Percentiles rank a stretch among this genome's conserved stretches.
These are phyloP conservation scores for Umbelopsis ramanniana DNA, from an alignment of 192 early-diverging fungal species.

Conservation along the genomic window DNA sequence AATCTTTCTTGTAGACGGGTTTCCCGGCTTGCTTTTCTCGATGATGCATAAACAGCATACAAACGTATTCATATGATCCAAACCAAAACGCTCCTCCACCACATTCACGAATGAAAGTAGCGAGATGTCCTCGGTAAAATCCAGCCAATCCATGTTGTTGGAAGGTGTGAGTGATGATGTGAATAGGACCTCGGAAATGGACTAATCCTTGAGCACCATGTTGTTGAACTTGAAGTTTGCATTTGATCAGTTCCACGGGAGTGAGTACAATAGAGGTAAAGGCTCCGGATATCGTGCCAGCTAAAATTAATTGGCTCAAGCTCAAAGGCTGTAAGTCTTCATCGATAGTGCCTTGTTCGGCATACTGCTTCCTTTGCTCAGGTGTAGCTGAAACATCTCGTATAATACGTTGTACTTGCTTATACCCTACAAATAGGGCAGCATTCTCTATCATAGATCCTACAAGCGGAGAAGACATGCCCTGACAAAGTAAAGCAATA, in stretches of 20 bases:
- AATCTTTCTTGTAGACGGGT: constrained; percentile 66
- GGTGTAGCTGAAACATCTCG: constrained; percentile 47
- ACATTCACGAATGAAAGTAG: constrained; percentile 87
- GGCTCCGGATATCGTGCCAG: constrained; percentile 86
- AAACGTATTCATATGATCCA: constrained; percentile 87
- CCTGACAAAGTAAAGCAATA: constrained; percentile 49
- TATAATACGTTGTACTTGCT: constrained; percentile 78
- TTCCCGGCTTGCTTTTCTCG: constrained; percentile 26
- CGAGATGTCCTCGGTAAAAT: constrained; percentile 79
- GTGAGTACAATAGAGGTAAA: constrained; percentile 89
- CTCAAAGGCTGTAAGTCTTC: constrained; percentile 50
- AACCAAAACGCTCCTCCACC: constrained; percentile 97
- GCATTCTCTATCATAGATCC: constrained; percentile 97
- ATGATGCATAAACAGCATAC: constrained; percentile 52
- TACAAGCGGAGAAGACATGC: constrained; percentile 87
- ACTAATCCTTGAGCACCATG: constrained; percentile 33
- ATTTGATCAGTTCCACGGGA: constrained; percentile 96
- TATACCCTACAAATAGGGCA: constrained; percentile 87
- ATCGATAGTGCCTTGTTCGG: neutral
- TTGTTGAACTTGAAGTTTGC: constrained; percentile 92
- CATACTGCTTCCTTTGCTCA: constrained; percentile 23
- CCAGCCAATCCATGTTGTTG: constrained; percentile 57
- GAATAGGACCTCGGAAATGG: constrained; percentile 48
- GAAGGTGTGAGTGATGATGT: constrained; percentile 50
- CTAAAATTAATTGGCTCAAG: constrained; percentile 71